These are phyloP conservation scores for Zychaea mexicana DNA, from an alignment of 371 early-diverging fungal species.

Conservation along the genomic window DNA sequence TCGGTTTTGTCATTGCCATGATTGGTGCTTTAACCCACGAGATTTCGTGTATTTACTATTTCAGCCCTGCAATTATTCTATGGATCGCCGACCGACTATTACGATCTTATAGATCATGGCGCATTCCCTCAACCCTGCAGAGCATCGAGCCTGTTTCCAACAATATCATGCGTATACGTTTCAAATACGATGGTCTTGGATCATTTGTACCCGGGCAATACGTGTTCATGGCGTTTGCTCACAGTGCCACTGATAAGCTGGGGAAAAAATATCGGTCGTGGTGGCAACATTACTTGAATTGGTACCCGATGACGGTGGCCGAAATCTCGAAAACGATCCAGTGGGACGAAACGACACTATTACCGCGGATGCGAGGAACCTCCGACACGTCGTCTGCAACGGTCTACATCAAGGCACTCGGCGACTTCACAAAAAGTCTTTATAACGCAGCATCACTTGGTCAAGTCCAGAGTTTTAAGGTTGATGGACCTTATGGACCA, in stretches of 20 bases:
- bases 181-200: slow-evolving; percentile 24
- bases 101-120: slow-evolving; percentile 43
- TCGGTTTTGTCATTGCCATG: slow-evolving; percentile 31
- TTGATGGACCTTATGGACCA: slow-evolving; percentile 48
- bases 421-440: slow-evolving; percentile 23
- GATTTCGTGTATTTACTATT: slow-evolving; percentile 31
- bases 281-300: slow-evolving; percentile 28
- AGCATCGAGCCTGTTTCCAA: slow-evolving; percentile 23
- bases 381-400: slow-evolving; percentile 20
- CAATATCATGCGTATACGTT: slow-evolving; percentile 36
- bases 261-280: not conserved
- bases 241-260: not conserved
- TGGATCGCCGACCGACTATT: slow-evolving; percentile 39
- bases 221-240: slow-evolving; percentile 32
- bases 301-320: slow-evolving; percentile 47
- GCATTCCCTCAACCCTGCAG: slow-evolving; percentile 7
- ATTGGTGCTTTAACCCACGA: slow-evolving; percentile 34
- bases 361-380: slow-evolving; percentile 1
- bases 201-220: slow-evolving; percentile 45
- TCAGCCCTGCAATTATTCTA: slow-evolving; percentile 32
- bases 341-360: not conserved
- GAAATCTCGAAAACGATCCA: slow-evolving; percentile 19
- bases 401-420: slow-evolving; percentile 43
- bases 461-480: slow-evolving; percentile 16
- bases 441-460: slow-evolving; percentile 14